Evolutionary conservation across 106 monocot genomes (phyloP).

Genomic region (Dioscorea dumetorum): DNA sequence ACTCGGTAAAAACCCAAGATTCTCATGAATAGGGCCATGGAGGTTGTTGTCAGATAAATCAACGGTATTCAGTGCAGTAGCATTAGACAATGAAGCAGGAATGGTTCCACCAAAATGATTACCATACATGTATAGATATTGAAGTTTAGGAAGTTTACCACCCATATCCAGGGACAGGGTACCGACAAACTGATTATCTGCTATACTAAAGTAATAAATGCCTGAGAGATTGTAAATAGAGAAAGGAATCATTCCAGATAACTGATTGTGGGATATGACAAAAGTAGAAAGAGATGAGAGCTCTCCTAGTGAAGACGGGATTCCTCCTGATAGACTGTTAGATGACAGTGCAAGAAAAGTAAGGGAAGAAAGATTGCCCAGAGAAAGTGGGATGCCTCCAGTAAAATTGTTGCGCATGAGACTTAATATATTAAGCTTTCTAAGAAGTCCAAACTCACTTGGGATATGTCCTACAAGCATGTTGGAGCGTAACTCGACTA

Average conservation of each 20-base stretch:
- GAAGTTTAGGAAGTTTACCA: background rate
- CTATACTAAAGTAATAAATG: background rate
- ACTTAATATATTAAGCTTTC: background rate
- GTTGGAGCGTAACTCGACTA: slow-evolving; percentile 13
- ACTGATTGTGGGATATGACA: background rate
- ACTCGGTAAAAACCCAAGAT: background rate
- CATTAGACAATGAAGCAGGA: background rate
- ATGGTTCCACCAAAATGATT: background rate
- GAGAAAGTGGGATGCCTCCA: slow-evolving; percentile 13
- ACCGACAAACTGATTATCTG: background rate
- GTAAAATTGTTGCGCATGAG: slow-evolving; percentile 7
- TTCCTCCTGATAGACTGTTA: background rate
- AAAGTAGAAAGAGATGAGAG: background rate
- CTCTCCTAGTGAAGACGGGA: background rate
- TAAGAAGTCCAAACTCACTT: background rate
- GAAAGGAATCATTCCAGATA: slow-evolving; percentile 7
- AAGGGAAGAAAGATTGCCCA: slow-evolving; percentile 10
- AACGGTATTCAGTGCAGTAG: background rate
- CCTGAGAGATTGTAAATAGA: slow-evolving; percentile 4
- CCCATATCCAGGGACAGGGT: slow-evolving; percentile 1
- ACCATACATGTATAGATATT: background rate
- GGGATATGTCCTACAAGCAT: slow-evolving; percentile 17
- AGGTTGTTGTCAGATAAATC: background rate
- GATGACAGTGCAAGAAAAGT: background rate
- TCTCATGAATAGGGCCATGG: background rate